These are phyloP conservation scores for Termitomyces sp. DNA, from an alignment of 768 basidiomycete species.

Conservation along the genomic window DNA sequence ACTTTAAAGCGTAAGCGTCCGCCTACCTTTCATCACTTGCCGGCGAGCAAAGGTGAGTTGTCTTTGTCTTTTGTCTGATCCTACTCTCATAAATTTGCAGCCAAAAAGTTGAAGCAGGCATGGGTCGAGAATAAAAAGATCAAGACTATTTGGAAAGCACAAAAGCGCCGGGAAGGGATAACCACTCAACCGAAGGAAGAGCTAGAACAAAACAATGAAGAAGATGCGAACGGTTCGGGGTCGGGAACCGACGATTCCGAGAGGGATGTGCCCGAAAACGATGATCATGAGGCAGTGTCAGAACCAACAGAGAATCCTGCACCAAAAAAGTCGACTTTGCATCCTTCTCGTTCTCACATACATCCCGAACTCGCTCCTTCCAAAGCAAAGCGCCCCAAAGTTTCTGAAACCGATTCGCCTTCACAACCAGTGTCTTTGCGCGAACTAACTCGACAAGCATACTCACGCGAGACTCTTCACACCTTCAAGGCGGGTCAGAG, in stretches of 20 bases:
- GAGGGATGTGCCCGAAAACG: slow-evolving; percentile 16
- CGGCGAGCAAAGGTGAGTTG: slow-evolving; percentile 55
- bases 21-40: slow-evolving; percentile 70
- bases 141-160: slow-evolving; percentile 73
- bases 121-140: slow-evolving; percentile 81
- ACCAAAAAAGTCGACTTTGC: slow-evolving; percentile 16
- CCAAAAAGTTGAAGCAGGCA: slow-evolving; percentile 75
- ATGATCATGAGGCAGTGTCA: slow-evolving; percentile 11
- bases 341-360: slow-evolving; percentile 29
- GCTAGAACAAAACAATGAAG: slow-evolving; percentile 3
- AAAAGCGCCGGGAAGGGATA: slow-evolving; percentile 53
- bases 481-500: slow-evolving; percentile 52
- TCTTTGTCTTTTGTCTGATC: neutral
- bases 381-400: slow-evolving; percentile 18
- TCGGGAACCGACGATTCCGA: slow-evolving; percentile 19
- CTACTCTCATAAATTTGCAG: slow-evolving; percentile 35
- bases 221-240: slow-evolving; percentile 15
- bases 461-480: slow-evolving; percentile 56
- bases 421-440: slow-evolving; percentile 41
- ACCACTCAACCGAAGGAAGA: slow-evolving; percentile 20
- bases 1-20: slow-evolving; percentile 53
- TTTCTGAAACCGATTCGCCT: slow-evolving; percentile 17
- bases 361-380: slow-evolving; percentile 24
- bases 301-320: slow-evolving; percentile 17
- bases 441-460: slow-evolving; percentile 61